These are phyloP conservation scores for Kodamaea alishanica DNA, from an alignment of 1,139 yeast genomes.

Conservation along the genomic window DNA sequence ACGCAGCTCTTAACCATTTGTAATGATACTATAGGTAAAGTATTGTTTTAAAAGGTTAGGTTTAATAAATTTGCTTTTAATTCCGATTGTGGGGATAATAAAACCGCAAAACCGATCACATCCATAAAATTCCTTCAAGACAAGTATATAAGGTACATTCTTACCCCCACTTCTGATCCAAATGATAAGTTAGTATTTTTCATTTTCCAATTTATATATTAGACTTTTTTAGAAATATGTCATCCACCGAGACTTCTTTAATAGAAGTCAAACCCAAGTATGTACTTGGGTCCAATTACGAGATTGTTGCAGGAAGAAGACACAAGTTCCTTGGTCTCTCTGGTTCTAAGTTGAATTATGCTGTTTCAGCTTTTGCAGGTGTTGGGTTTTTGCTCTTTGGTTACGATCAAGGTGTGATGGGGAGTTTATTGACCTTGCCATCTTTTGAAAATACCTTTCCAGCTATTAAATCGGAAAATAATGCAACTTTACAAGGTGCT, in stretches of 20 bases:
- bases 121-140: too few relatives aligned
- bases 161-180: neutral
- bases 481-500: conserved; percentile 39
- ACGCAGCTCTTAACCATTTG: too few relatives aligned
- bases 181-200: neutral
- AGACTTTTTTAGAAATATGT: too few relatives aligned
- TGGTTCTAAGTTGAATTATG: conserved; percentile 24
- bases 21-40: too few relatives aligned
- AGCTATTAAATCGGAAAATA: conserved; percentile 23
- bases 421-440: conserved; percentile 39
- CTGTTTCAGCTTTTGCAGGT: conserved; percentile 29
- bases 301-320: conserved; percentile 5
- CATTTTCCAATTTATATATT: neutral
- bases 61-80: too few relatives aligned
- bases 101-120: too few relatives aligned
- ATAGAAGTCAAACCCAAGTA: too few relatives aligned
- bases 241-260: too few relatives aligned
- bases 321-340: conserved; percentile 23
- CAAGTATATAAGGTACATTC: too few relatives aligned
- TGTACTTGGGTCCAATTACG: neutral
- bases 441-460: conserved; percentile 40
- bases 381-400: conserved; percentile 39
- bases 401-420: conserved; percentile 51
- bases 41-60: too few relatives aligned
- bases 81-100: too few relatives aligned